These are phyloP conservation scores for Angophora floribunda DNA, from an alignment of 345 rosid species.

Conservation along the genomic window DNA sequence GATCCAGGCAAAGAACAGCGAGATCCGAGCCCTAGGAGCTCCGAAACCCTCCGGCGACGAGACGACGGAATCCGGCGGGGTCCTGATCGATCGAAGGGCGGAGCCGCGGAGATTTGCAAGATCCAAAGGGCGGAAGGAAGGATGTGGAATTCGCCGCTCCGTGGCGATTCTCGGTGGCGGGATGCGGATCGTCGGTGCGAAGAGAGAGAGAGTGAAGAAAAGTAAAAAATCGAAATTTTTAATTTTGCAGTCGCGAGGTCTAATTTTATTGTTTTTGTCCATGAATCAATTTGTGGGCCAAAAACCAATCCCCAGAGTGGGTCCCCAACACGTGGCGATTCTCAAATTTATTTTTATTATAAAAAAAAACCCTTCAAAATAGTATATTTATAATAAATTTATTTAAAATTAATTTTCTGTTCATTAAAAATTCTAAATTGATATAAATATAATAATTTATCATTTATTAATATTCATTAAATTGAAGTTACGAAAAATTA, in stretches of 20 bases:
- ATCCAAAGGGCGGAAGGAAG: background rate
- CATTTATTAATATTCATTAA: rapidly evolving
- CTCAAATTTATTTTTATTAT: no score
- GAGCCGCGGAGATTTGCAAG: background rate
- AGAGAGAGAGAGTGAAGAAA: background rate
- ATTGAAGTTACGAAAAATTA: rapidly evolving
- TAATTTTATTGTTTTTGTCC: background rate
- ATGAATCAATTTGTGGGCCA: background rate
- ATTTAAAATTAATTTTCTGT: no score
- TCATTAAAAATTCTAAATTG: no score
- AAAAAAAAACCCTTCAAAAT: no score
- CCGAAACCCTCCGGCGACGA: background rate
- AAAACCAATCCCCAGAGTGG: background rate
- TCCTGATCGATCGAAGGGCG: background rate
- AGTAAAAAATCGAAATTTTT: background rate
- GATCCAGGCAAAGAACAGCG: background rate
- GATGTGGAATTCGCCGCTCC: background rate
- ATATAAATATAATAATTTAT: rapidly evolving
- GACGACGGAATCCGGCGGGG: background rate
- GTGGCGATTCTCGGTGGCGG: background rate
- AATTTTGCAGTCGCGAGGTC: background rate
- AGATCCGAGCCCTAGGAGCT: background rate
- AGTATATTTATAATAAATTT: no score
- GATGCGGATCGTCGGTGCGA: background rate
- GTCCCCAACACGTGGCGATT: background rate